These are phyloP conservation scores for Candida tallmaniae DNA, from an alignment of 805 yeast species.

Conservation along the genomic window DNA sequence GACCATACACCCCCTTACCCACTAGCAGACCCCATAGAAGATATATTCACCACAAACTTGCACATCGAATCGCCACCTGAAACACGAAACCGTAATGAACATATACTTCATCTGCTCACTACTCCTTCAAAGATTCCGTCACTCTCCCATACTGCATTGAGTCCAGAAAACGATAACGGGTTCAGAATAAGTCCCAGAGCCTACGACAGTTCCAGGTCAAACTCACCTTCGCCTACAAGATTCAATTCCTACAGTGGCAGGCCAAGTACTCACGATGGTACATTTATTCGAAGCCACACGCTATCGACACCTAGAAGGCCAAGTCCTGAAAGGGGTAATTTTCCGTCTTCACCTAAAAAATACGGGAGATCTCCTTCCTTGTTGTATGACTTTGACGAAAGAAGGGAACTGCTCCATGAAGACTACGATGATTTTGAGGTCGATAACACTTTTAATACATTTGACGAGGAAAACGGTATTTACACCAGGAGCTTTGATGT, in stretches of 20 bases:
- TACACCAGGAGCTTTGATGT: not conserved
- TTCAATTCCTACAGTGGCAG: constrained; percentile 6
- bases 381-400: constrained; percentile 3
- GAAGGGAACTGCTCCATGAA: not conserved
- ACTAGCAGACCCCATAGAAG: constrained; percentile 6
- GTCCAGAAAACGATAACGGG: not conserved
- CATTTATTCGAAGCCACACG: not conserved
- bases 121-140: constrained; percentile 13
- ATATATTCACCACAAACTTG: not conserved
- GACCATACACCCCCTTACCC: constrained; percentile 10
- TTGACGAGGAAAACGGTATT: constrained; percentile 1
- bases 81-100: constrained; percentile 4
- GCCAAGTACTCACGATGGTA: not conserved
- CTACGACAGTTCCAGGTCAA: not conserved
- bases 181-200: not conserved
- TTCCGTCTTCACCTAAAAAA: constrained; percentile 27
- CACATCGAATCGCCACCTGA: not conserved
- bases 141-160: constrained; percentile 1
- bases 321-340: constrained; percentile 7
- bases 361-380: constrained; percentile 22
- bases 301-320: constrained; percentile 1
- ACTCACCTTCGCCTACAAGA: constrained; percentile 7
- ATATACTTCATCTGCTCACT: constrained; percentile 7
- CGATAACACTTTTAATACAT: constrained; percentile 4
- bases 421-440: constrained; percentile 6